Evolutionary conservation across 2,329 filamentous ascomycete genomes (phyloP).

Genomic region (Microdochium nivale): DNA sequence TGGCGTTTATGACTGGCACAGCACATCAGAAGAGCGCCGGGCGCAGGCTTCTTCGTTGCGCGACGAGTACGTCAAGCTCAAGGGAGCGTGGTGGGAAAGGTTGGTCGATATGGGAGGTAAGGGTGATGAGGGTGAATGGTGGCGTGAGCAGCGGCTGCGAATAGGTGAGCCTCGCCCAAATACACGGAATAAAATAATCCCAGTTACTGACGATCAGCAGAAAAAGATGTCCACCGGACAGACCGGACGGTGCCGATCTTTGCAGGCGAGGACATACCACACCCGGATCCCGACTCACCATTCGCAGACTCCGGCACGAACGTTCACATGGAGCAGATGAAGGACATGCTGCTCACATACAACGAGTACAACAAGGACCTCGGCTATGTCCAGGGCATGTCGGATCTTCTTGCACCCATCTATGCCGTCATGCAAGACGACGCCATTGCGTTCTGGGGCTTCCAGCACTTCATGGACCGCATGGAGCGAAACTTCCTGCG

Average conservation of each 20-base stretch:
- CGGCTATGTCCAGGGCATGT: constrained; percentile 98
- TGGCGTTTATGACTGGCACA: constrained; percentile 90
- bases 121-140: constrained; percentile 83
- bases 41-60: constrained; percentile 75
- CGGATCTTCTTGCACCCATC: constrained; percentile 87
- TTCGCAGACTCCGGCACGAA: constrained; percentile 92
- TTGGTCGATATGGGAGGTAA: constrained; percentile 76
- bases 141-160: constrained; percentile 85
- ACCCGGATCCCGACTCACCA: constrained; percentile 91
- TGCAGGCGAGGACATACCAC: constrained; percentile 89
- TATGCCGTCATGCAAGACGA: constrained; percentile 98
- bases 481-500: constrained; percentile 97
- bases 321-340: constrained; percentile 96
- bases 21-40: constrained; percentile 74
- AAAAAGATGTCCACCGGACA: constrained; percentile 97
- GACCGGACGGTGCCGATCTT: constrained; percentile 94
- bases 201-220: constrained; percentile 37
- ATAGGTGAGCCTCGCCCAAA: constrained; percentile 64
- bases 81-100: constrained; percentile 93
- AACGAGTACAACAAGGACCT: constrained; percentile 96
- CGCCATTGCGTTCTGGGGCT: constrained; percentile 93
- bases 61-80: constrained; percentile 90
- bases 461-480: constrained; percentile 90
- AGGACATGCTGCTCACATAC: constrained; percentile 97
- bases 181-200: neutral